Percentiles rank a stretch among this genome's conserved stretches.
These are phyloP conservation scores for Oligophagozyma castellii DNA, from an alignment of 1,139 yeast genomes.

Conservation along the genomic window DNA sequence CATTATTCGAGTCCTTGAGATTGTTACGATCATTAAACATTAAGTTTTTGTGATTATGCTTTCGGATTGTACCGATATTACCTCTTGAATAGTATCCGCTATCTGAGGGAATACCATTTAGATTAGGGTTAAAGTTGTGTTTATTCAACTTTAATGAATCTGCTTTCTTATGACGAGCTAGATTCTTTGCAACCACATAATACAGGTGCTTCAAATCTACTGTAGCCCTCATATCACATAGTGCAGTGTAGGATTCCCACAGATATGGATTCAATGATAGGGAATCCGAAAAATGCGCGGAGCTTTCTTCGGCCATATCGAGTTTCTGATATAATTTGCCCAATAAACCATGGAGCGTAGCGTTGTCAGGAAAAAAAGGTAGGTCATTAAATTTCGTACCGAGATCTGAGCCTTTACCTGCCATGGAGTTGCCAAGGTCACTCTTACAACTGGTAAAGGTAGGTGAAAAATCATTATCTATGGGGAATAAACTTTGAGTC, in stretches of 20 bases:
- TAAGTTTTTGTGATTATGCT: too few species aligned
- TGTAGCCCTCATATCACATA: slow-evolving; percentile 60
- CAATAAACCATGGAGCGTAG: slow-evolving; percentile 49
- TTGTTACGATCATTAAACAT: too few species aligned
- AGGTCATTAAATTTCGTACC: not conserved
- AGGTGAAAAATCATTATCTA: slow-evolving; percentile 1
- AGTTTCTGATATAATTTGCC: slow-evolving; percentile 54
- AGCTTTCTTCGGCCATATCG: slow-evolving; percentile 53
- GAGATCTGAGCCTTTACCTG: not conserved
- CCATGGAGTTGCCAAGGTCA: not conserved
- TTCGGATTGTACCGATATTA: too few species aligned
- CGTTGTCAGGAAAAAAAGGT: slow-evolving; percentile 40
- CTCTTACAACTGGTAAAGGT: not conserved
- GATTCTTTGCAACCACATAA: slow-evolving; percentile 4
- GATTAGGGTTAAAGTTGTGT: too few species aligned
- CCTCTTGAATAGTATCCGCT: too few species aligned
- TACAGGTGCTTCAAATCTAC: slow-evolving; percentile 36
- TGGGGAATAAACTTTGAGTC: slow-evolving; percentile 2
- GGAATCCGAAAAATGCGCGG: slow-evolving; percentile 54
- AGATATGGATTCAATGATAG: slow-evolving; percentile 62
- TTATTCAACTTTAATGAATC: slow-evolving; percentile 16
- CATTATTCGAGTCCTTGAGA: too few species aligned
- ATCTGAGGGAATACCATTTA: too few species aligned
- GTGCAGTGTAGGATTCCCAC: slow-evolving; percentile 75
- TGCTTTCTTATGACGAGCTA: slow-evolving; percentile 4